Evolutionary conservation across 2,329 filamentous ascomycete species (phyloP).

Genomic region (Coniochaeta ligniaria): DNA sequence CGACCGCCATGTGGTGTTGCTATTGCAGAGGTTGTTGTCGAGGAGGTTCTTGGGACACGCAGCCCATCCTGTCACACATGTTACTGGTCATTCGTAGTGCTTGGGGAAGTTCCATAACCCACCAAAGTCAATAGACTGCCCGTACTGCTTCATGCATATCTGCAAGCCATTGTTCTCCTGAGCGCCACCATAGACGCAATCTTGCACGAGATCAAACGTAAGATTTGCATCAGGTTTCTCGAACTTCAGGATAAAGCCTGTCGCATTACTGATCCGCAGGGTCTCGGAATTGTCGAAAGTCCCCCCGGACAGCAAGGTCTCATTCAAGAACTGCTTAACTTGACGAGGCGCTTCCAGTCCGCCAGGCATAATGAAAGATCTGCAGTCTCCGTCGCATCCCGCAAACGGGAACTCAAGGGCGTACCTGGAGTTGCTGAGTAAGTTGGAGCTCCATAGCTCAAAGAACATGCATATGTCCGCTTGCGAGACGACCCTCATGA

Average conservation of each 20-base stretch:
- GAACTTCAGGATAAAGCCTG: slow-evolving; percentile 9
- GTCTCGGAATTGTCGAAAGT: slow-evolving; percentile 8
- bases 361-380: slow-evolving; percentile 11
- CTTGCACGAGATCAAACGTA: slow-evolving; percentile 6
- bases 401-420: slow-evolving; percentile 8
- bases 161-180: slow-evolving; percentile 11
- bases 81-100: neutral
- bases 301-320: slow-evolving; percentile 8
- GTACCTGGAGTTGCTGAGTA: slow-evolving; percentile 11
- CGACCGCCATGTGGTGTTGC: slow-evolving; percentile 7
- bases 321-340: slow-evolving; percentile 8
- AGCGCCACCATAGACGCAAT: slow-evolving; percentile 10
- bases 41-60: slow-evolving; percentile 10
- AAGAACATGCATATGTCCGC: slow-evolving; percentile 12
- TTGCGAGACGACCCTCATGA: slow-evolving; percentile 5
- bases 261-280: slow-evolving; percentile 9
- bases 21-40: slow-evolving; percentile 7
- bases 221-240: slow-evolving; percentile 2
- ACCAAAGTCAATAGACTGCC: slow-evolving; percentile 11
- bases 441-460: slow-evolving; percentile 8
- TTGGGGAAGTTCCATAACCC: neutral
- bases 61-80: slow-evolving; percentile 8
- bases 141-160: slow-evolving; percentile 12
- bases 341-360: slow-evolving; percentile 10
- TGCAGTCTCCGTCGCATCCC: slow-evolving; percentile 6